Conservation (phyloP, 2,329 filamentous ascomycete species). For the Orbilia ellipsospora region DNA sequence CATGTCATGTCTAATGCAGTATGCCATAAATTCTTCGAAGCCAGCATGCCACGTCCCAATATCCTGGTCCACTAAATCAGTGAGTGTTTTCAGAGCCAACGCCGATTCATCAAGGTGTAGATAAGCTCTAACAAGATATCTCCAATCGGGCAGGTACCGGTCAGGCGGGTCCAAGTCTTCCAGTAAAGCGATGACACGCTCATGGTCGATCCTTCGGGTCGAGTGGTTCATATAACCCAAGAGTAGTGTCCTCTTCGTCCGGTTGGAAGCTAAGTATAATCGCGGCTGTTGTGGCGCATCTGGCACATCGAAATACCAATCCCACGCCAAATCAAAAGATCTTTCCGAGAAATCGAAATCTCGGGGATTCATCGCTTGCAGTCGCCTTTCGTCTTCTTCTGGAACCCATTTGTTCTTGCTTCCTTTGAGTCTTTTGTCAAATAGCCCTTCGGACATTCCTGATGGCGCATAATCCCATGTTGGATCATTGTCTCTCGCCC, state of each 20-base stretch:
- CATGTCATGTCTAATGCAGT: conserved; percentile 49
- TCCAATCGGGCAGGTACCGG: conserved; percentile 30
- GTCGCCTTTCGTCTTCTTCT: conserved; percentile 7
- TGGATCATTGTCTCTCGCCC: conserved; percentile 26
- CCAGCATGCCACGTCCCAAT: conserved; percentile 43
- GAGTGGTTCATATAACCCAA: conserved; percentile 51
- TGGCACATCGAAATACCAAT: conserved; percentile 24
- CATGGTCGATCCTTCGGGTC: conserved; percentile 46
- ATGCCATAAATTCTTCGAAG: conserved; percentile 57
- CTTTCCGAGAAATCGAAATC: conserved; percentile 37
- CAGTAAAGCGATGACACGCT: conserved; percentile 54
- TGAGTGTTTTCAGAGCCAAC: conserved; percentile 13
- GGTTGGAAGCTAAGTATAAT: conserved; percentile 12
- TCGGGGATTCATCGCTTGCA: conserved; percentile 12
- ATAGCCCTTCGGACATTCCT: conserved; percentile 27
- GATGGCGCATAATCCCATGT: conserved; percentile 39
- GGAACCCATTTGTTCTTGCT: conserved; percentile 15
- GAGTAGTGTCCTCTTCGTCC: conserved; percentile 34
- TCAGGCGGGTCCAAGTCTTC: conserved; percentile 34
- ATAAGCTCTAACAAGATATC: conserved; percentile 23
- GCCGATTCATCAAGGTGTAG: conserved; percentile 25
- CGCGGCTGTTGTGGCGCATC: conserved; percentile 13
- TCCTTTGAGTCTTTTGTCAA: conserved; percentile 25
- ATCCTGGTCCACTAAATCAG: conserved; percentile 5
- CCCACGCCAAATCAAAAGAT: conserved; percentile 43